Conservation (phyloP, 2,329 filamentous ascomycete genomes). For the Stemphylium lycopersici region DNA sequence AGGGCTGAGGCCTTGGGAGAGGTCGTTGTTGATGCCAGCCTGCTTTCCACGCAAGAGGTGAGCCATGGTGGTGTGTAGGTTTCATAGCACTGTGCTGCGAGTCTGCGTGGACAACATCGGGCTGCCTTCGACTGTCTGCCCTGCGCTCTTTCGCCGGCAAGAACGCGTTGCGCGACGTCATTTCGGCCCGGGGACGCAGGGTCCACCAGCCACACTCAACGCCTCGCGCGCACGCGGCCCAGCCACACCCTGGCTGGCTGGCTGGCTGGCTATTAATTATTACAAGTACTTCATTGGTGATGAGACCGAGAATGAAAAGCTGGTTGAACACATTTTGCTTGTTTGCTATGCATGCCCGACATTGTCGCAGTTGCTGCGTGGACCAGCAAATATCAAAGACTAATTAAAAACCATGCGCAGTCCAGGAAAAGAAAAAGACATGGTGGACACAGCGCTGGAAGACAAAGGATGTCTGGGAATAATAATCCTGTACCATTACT, state of each 20-base stretch:
- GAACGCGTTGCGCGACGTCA: conserved; percentile 26
- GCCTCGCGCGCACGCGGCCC: neutral
- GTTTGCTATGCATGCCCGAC: neutral
- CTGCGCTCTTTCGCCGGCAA: conserved; percentile 17
- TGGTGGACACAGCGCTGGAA: neutral
- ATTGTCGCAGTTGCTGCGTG: neutral
- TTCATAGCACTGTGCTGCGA: conserved; percentile 35
- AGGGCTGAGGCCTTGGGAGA: conserved; percentile 79
- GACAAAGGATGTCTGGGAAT: conserved; percentile 1
- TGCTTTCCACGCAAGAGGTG: conserved; percentile 91
- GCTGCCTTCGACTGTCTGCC: conserved; percentile 19
- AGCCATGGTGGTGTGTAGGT: conserved; percentile 65
- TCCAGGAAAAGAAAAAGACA: neutral
- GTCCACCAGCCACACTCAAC: conserved; percentile 16
- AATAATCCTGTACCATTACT: neutral
- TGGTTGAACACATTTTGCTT: neutral
- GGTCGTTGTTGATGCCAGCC: conserved; percentile 87
- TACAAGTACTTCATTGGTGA: too few relatives aligned
- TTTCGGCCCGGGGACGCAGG: conserved; percentile 26
- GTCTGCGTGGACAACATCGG: conserved; percentile 6
- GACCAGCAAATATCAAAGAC: neutral
- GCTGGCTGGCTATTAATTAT: too few relatives aligned
- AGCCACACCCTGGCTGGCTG: too few relatives aligned
- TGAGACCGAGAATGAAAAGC: neutral
- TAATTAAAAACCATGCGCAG: conserved; percentile 4